A percentile compares a stretch with the other conserved stretches of the same genome.
phyloP scores from a whole-genome alignment of 2,329 filamentous ascomycete genomes.

The Macroventuria anomochaeta region DNA sequence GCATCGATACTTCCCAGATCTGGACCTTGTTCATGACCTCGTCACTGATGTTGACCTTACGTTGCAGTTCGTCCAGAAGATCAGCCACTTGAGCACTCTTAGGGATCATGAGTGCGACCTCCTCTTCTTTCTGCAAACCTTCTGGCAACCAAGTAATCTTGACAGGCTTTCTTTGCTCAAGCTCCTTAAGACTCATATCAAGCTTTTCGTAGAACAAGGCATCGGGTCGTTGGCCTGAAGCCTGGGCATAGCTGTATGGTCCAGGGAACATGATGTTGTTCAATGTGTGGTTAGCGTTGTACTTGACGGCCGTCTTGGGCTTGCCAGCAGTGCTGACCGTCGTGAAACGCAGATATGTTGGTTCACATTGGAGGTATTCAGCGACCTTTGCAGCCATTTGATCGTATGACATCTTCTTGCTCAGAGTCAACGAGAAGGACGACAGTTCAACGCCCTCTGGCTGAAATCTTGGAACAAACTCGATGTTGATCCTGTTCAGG shows the following conservation, averaged over 20 bases:
- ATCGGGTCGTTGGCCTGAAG: constrained; percentile 72
- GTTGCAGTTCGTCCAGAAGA: constrained; percentile 75
- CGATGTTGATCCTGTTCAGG: constrained; percentile 79
- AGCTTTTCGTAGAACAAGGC: constrained; percentile 90
- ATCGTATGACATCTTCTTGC: constrained; percentile 89
- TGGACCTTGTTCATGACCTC: constrained; percentile 77
- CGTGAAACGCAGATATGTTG: constrained; percentile 89
- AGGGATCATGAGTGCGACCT: constrained; percentile 81
- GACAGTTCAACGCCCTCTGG: constrained; percentile 63
- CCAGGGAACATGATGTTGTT: constrained; percentile 78
- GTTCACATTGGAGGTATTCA: constrained; percentile 74
- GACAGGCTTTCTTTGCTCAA: constrained; percentile 89
- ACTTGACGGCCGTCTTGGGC: constrained; percentile 79
- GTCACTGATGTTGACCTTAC: constrained; percentile 79
- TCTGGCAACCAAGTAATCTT: constrained; percentile 87
- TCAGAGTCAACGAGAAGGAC: constrained; percentile 78
- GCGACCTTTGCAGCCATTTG: constrained; percentile 83
- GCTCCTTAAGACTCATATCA: constrained; percentile 90
- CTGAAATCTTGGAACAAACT: constrained; percentile 71
- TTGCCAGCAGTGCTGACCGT: constrained; percentile 83
- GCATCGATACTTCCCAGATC: constrained; percentile 81
- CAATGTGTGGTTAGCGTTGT: constrained; percentile 72
- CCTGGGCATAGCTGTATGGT: constrained; percentile 71
- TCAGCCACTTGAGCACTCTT: constrained; percentile 85
- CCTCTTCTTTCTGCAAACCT: constrained; percentile 90